Evolutionary conservation across 768 basidiomycete species (phyloP), one percentile per base, ranked within the genome.

Genomic region (Podaxis sp.): DNA sequence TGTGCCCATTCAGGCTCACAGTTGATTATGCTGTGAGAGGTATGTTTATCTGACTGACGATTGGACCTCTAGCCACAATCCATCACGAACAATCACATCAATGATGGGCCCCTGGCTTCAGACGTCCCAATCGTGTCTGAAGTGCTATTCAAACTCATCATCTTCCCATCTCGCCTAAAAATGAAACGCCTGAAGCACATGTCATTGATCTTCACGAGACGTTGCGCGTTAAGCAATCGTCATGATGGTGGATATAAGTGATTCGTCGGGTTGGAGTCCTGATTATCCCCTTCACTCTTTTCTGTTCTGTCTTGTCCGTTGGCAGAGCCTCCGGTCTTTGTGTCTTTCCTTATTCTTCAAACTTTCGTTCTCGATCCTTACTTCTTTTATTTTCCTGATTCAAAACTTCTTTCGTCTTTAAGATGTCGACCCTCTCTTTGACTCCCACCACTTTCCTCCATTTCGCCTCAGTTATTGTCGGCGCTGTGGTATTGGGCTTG

Each of bases 401-500:
- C 51, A 30, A 37, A 30, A 17, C 5, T 30, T 44, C 40, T 13
- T 49, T 55, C 44, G 3, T 36, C 49, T n/a, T 33, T n/a, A 48
- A 26, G 37, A 60, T 41, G 51, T 53, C 26, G 26, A 24, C 24
- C 17, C 28, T 41, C 24, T 17, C 13, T 22, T 51, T 54, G 20
- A 52, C 36, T n/a, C 36, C 37, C 8, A 60, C 12, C 4, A 60
- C 52, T 41, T 33, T 60, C 30, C 22, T 62, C 22, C 44, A 55
- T 26, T 37, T 60, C 33, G 20, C 61, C n/a, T 53, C 59, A n/a
- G 22, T 64, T 10, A 13, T 54, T 17, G 24, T 63, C 22, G 54
- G 62, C 41, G 15, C 58, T 26, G 60, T 52, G 6, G 53, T 67
- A 13, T 38, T 60, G 33, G 64, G 61, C 26, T 52, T 67, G 22